These are phyloP conservation scores for Mycena amicta DNA, from an alignment of 768 basidiomycete species.

Conservation along the genomic window DNA sequence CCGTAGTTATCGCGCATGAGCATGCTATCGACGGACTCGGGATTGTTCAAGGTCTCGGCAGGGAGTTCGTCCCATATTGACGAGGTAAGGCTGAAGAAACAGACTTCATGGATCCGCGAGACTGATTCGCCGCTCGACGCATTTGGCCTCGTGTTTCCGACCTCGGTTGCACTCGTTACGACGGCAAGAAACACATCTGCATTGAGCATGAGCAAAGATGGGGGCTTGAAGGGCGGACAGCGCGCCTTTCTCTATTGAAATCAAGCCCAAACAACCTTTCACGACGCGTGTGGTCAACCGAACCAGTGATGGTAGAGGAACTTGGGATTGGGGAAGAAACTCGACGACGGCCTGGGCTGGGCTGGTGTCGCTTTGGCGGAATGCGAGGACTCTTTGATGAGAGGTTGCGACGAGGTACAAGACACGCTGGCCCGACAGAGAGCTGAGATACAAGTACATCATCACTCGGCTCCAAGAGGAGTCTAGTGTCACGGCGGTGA, in stretches of 20 bases:
- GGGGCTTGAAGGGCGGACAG: background rate
- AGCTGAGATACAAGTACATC: conserved; percentile 79
- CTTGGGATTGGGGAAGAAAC: conserved; percentile 72
- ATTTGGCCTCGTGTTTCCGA: conserved; percentile 66
- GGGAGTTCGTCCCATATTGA: conserved; percentile 81
- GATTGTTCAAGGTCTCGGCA: conserved; percentile 54
- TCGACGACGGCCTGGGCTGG: conserved; percentile 80
- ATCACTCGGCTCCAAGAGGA: conserved; percentile 1
- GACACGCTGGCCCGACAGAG: conserved; percentile 49
- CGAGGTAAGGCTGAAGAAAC: conserved; percentile 86
- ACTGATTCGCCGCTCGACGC: conserved; percentile 65
- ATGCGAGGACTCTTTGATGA: conserved; percentile 65
- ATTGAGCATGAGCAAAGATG: conserved; percentile 10
- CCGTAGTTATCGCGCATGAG: conserved; percentile 52
- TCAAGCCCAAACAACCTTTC: conserved; percentile 84
- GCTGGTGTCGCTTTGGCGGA: conserved; percentile 59
- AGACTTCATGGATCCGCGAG: conserved; percentile 84
- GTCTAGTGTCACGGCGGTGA: background rate
- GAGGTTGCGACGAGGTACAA: conserved; percentile 73
- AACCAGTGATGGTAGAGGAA: conserved; percentile 61
- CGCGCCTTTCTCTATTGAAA: conserved; percentile 71
- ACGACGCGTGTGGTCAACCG: conserved; percentile 71
- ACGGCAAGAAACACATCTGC: conserved; percentile 86
- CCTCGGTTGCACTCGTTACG: conserved; percentile 72
- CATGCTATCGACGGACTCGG: conserved; percentile 55